These are phyloP conservation scores for Xylaria sp. DNA, from an alignment of 2,329 filamentous ascomycete species.

Conservation along the genomic window DNA sequence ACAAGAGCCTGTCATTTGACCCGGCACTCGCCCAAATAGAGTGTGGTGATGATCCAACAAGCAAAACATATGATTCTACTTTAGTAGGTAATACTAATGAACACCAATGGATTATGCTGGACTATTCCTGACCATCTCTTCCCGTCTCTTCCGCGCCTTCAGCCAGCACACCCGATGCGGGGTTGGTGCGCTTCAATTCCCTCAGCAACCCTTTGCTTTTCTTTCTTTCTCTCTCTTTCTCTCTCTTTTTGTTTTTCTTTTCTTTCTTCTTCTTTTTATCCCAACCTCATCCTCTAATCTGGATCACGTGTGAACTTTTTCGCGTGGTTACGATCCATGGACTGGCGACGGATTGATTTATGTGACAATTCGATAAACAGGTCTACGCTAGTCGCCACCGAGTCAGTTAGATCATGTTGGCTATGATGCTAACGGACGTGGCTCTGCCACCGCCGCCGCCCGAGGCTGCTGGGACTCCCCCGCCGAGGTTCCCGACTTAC, in stretches of 20 bases:
- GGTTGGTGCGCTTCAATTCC: conserved; percentile 7
- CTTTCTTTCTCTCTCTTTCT: conserved; percentile 8
- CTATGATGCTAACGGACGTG: conserved; percentile 44
- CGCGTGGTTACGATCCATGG: background rate
- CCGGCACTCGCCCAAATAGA: background rate
- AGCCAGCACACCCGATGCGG: conserved; percentile 27
- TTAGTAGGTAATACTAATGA: too few species aligned
- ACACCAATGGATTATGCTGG: background rate
- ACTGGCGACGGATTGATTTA: background rate
- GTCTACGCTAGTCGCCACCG: background rate
- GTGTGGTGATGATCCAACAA: background rate
- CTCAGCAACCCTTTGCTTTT: conserved; percentile 2
- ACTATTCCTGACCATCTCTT: background rate
- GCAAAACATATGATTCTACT: background rate
- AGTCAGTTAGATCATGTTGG: conserved; percentile 39
- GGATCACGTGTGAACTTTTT: background rate
- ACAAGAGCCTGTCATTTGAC: conserved; percentile 21
- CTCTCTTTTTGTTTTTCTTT: conserved; percentile 1
- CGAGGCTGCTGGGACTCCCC: conserved; percentile 29
- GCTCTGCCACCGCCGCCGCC: conserved; percentile 27
- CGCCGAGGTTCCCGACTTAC: conserved; percentile 61
- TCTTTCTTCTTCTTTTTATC: background rate
- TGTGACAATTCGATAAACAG: background rate
- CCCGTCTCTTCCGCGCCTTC: conserved; percentile 5
- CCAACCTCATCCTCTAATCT: background rate